Evolutionary conservation across 805 yeast genomes (phyloP).

Genomic region (Metschnikowia vanudenii): DNA sequence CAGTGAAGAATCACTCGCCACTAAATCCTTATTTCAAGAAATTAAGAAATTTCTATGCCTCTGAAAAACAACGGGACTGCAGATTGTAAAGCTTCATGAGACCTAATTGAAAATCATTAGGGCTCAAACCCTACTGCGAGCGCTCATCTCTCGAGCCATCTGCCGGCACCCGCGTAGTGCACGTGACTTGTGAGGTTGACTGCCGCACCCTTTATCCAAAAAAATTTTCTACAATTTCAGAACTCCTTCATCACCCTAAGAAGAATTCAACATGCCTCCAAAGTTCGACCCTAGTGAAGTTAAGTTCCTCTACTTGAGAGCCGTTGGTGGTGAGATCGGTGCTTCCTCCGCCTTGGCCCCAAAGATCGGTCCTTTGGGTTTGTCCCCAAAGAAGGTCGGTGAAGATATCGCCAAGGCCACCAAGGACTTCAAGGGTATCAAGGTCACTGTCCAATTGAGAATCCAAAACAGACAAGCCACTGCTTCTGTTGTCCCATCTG

Average conservation of each 20-base stretch:
- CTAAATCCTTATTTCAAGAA: too few species aligned
- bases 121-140: conserved; percentile 22
- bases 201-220: conserved; percentile 15
- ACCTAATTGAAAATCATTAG: conserved; percentile 7
- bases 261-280: conserved; percentile 73
- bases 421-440: conserved; percentile 97
- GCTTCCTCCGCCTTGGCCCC: conserved; percentile 99
- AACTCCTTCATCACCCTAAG: conserved; percentile 16
- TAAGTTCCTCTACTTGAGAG: conserved; percentile 97
- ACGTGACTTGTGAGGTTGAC: conserved; percentile 14
- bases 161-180: conserved; percentile 4
- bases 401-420: conserved; percentile 99
- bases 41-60: too few species aligned
- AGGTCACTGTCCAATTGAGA: conserved; percentile 97
- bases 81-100: not conserved
- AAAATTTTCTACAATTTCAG: conserved; percentile 15
- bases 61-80: too few species aligned
- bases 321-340: conserved; percentile 99
- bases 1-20: too few species aligned
- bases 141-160: conserved; percentile 2
- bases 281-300: conserved; percentile 99
- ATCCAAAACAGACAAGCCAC: conserved; percentile 99
- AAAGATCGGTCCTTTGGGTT: conserved; percentile 99
- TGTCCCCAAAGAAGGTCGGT: conserved; percentile 99
- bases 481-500: conserved; percentile 98